phyloP scores from a whole-genome alignment of 106 monocot genomes.

The Apostasia ramifera region DNA sequence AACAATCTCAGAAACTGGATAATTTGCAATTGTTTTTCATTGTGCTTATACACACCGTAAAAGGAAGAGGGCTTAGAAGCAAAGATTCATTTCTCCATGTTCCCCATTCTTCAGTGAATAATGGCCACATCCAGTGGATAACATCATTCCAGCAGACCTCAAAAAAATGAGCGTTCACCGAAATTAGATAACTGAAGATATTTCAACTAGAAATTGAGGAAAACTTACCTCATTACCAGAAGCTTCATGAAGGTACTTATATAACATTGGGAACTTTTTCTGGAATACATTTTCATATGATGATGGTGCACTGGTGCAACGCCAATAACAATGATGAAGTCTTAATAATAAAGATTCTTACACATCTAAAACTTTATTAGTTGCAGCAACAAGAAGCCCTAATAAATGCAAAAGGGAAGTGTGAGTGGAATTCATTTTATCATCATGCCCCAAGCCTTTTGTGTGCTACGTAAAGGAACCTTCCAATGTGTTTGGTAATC shows the following conservation, averaged over 20 bases:
- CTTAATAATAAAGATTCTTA: no score
- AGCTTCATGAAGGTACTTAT: conserved; percentile 68
- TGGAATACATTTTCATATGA: conserved; percentile 79
- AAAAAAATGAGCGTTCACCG: no score
- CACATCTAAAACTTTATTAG: no score
- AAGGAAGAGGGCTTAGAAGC: conserved; percentile 65
- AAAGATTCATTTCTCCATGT: conserved; percentile 81
- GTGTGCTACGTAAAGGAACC: no score
- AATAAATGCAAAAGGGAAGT: no score
- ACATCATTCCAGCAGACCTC: conserved; percentile 91
- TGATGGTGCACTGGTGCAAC: conserved; percentile 61
- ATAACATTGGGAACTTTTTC: conserved; percentile 50
- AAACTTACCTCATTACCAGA: conserved; percentile 47
- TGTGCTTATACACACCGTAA: conserved; percentile 31
- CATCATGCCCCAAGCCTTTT: no score
- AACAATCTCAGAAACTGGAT: neutral
- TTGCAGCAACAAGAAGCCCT: no score
- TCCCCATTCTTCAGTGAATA: conserved; percentile 88
- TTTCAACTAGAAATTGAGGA: neutral
- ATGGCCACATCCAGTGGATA: conserved; percentile 97
- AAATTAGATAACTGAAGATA: neutral
- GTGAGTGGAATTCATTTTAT: no score
- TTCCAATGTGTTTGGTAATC: no score
- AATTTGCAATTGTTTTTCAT: neutral
- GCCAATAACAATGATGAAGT: neutral